A percentile compares a stretch with the other conserved stretches of the same genome.
Evolutionary conservation across 2,329 filamentous ascomycete species (phyloP).

Genomic region (Amauroascus niger): DNA sequence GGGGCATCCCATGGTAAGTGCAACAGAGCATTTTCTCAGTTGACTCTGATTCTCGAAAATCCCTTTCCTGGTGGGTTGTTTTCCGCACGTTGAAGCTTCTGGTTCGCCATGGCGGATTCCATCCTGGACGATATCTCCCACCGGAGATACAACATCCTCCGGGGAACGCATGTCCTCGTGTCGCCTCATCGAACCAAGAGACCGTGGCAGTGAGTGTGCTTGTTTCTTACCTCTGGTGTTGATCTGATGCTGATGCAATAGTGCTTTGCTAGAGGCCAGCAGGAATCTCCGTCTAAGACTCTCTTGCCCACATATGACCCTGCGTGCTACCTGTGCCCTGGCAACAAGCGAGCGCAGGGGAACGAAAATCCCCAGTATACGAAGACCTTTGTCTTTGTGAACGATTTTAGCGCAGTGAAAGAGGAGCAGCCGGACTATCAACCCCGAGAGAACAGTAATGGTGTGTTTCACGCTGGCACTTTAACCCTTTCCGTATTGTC

Average conservation of each 20-base stretch:
- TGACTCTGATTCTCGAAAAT: background rate
- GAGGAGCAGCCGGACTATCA: constrained; percentile 78
- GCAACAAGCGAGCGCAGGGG: constrained; percentile 79
- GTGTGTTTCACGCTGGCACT: constrained; percentile 29
- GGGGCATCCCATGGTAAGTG: background rate
- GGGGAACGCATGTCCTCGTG: constrained; percentile 84
- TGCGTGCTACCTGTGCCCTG: constrained; percentile 88
- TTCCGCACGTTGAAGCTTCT: background rate
- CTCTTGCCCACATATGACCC: constrained; percentile 73
- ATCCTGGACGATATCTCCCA: constrained; percentile 95
- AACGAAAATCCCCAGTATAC: constrained; percentile 79
- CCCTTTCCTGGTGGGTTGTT: background rate
- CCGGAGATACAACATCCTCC: constrained; percentile 82
- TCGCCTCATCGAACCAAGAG: constrained; percentile 94
- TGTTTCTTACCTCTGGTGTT: no score
- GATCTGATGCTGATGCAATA: background rate
- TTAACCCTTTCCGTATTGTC: background rate
- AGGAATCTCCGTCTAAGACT: constrained; percentile 60
- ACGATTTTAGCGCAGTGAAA: constrained; percentile 95
- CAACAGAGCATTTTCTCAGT: background rate
- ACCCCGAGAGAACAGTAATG: constrained; percentile 41
- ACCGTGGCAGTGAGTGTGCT: constrained; percentile 78
- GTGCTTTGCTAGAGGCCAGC: constrained; percentile 52
- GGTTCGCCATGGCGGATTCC: constrained; percentile 54
- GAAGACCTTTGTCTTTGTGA: constrained; percentile 86